Base-by-base conservation (phyloP, 2,329 filamentous ascomycete genomes). In the Paraconiothyrium sp. region DNA sequence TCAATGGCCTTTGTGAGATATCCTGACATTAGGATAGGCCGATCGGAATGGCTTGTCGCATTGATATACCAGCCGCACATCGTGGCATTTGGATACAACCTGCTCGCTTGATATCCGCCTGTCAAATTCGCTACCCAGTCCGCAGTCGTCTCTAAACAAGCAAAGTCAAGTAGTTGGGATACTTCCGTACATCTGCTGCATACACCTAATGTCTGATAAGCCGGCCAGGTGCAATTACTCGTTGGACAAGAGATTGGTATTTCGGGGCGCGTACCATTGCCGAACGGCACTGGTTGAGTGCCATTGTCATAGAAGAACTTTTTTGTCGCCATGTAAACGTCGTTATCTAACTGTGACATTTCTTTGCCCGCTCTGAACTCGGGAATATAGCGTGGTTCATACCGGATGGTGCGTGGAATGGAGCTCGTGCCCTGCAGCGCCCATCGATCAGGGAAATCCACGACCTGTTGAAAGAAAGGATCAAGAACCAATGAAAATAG, bases 401-500 rank as follows among this genome's bases (percentile, higher is more conserved):
- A 76, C 1, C 7, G 0, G 0, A 62, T 47, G 0, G 61, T 44
- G 1, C 58, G 22, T 0, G 73, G 61, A 1, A 78, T 69, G 0
- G 60, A 27, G 10, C 70, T 65, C 0, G 49, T 59, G 0, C 54
- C 57, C 8, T 67, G 58, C 4, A 68, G 8, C 0, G 61, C 49
- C 68, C 70, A 75, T 0, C 64, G 57, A 0, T 71, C 61, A 0
- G 74, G 76, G 24, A 72, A 75, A 7, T 62, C 58, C 0, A 76
- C 70, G 0, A 79, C 64, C 24, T 76, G 73, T 47, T 78, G 75
- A 16, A 78, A 77, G 24, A 77, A 76, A 0, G 75, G 71, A 44
- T 78, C 75, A 0, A 77, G 46, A 0, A 69, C 71, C 7, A 77
- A 9, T 0, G 54, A 50, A 1, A 63, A 58, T 0, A 76, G 1